phyloP scores from a whole-genome alignment of 495 filamentous ascomycete genomes.

The Penicillium malachiteum region DNA sequence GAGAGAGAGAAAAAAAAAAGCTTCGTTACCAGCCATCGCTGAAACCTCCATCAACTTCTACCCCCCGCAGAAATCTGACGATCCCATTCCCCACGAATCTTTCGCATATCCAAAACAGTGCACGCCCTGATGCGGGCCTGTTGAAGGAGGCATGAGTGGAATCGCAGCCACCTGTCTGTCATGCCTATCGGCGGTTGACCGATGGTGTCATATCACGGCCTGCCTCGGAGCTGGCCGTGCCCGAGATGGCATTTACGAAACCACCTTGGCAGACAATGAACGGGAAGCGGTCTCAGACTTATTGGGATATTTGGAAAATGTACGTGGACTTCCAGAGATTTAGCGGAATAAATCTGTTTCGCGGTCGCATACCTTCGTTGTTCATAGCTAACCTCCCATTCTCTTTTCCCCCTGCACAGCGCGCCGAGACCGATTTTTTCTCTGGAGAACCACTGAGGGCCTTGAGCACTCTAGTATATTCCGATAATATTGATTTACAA shows the following conservation, averaged over 20 bases:
- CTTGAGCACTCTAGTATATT: conserved; percentile 93
- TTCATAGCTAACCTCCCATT: conserved; percentile 13
- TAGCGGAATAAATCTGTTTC: neutral
- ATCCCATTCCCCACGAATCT: neutral
- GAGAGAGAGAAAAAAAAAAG: conserved; percentile 2
- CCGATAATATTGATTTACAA: conserved; percentile 97
- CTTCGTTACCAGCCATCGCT: neutral
- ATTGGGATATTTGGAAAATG: conserved; percentile 92
- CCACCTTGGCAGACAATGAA: conserved; percentile 92
- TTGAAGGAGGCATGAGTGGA: conserved; percentile 40
- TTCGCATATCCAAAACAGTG: neutral
- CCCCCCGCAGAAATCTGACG: conserved; percentile 2
- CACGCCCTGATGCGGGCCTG: conserved; percentile 34
- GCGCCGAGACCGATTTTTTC: conserved; percentile 96
- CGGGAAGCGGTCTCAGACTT: conserved; percentile 96
- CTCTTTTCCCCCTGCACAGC: conserved; percentile 51
- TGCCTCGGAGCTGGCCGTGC: conserved; percentile 67
- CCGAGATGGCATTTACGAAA: conserved; percentile 92
- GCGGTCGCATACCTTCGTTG: neutral
- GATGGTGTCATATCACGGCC: conserved; percentile 49
- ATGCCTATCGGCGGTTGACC: conserved; percentile 46
- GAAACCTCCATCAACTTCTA: neutral
- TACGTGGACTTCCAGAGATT: conserved; percentile 41
- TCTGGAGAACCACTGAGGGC: conserved; percentile 93
- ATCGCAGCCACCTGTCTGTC: conserved; percentile 44